Percentiles rank a stretch among this genome's conserved stretches.
phyloP scores from a whole-genome alignment of 495 filamentous ascomycete species.

The Oidiodendron maius region DNA sequence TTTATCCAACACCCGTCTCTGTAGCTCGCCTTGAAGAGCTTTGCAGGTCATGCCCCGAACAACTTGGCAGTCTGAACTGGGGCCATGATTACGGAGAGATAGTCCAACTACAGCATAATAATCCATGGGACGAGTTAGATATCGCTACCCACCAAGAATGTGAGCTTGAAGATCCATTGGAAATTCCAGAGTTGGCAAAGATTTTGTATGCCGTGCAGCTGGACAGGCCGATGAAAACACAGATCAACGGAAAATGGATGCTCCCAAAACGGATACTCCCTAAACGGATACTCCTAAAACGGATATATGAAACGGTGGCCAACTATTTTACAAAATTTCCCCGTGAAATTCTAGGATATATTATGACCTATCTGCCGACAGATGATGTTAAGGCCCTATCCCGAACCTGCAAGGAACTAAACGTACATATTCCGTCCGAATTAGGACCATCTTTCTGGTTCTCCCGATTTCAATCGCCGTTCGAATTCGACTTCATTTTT shows the following conservation, averaged over 20 bases:
- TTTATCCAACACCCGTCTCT: not conserved
- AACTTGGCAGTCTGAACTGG: not conserved
- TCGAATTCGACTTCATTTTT: not conserved
- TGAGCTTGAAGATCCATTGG: not conserved
- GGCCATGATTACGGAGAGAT: not conserved
- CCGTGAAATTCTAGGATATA: not conserved
- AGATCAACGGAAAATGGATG: too few species aligned
- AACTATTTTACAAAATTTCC: not conserved
- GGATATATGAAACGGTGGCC: not conserved
- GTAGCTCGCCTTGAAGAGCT: not conserved
- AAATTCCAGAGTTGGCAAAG: not conserved
- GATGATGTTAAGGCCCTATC: not conserved
- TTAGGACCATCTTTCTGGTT: not conserved
- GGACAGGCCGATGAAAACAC: not conserved
- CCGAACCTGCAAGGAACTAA: not conserved
- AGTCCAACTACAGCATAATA: not conserved
- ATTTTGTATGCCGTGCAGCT: not conserved
- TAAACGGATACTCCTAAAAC: not conserved
- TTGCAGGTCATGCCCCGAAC: not conserved
- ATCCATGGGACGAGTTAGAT: not conserved
- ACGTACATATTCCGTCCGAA: not conserved
- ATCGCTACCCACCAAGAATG: not conserved
- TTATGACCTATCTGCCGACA: not conserved
- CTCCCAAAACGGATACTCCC: too few species aligned
- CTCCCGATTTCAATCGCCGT: not conserved